Evolutionary conservation across 1,284 basidiomycete species (phyloP).

Genomic region (Cystobasidium slooffiae): DNA sequence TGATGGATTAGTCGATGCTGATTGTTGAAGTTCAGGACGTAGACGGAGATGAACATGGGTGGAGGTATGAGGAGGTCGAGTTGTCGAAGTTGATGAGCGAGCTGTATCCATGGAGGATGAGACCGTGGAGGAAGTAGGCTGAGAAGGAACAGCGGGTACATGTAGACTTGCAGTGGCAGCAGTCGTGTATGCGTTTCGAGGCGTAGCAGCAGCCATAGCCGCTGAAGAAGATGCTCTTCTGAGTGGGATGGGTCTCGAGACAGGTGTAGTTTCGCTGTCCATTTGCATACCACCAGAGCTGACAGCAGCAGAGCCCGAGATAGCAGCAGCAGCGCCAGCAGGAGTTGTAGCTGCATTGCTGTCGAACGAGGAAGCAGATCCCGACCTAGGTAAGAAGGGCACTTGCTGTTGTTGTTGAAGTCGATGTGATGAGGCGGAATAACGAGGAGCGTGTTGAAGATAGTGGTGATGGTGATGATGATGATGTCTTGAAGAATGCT

Average conservation of each 20-base stretch:
- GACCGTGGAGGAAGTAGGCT: not conserved
- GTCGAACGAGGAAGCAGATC: too few species aligned
- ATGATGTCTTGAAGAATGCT: not conserved
- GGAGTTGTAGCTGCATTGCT: not conserved
- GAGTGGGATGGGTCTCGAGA: constrained; percentile 8
- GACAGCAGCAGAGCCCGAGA: not conserved
- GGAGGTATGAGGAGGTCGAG: constrained; percentile 10
- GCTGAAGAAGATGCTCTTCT: not conserved
- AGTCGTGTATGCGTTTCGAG: not conserved
- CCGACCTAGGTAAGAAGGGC: too few species aligned
- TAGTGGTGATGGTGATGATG: not conserved
- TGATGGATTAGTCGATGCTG: not conserved
- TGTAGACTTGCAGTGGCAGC: not conserved
- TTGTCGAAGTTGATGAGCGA: not conserved
- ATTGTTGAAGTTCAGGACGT: constrained; percentile 24
- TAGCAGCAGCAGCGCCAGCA: not conserved
- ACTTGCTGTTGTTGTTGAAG: too few species aligned
- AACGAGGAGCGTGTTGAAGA: not conserved
- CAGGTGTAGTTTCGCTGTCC: constrained; percentile 19
- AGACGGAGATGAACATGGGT: constrained; percentile 31
- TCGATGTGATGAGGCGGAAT: too few species aligned
- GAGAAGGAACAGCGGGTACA: not conserved
- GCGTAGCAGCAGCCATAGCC: not conserved
- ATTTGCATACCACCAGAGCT: constrained; percentile 1
- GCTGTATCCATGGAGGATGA: not conserved